These are phyloP conservation scores for Saccharomycopsis sp. DNA, from an alignment of 805 yeast genomes.

Conservation along the genomic window DNA sequence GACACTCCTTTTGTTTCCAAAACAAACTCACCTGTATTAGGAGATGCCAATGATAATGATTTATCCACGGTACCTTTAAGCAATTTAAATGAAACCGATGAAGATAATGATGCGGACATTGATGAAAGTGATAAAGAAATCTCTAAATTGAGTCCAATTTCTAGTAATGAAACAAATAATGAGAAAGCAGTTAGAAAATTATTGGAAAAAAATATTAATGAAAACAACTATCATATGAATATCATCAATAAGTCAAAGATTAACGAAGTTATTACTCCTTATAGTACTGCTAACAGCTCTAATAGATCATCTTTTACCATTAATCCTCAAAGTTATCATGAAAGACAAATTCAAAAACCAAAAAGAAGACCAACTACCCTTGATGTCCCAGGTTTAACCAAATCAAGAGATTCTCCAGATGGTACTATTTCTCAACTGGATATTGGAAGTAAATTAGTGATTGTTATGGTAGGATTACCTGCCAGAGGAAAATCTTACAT, in stretches of 20 bases:
- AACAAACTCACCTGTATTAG: constrained; percentile 21
- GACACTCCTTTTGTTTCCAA: constrained; percentile 53
- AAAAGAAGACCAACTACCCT: constrained; percentile 67
- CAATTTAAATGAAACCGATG: constrained; percentile 1
- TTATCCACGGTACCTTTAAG: constrained; percentile 8
- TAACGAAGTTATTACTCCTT: too few relatives aligned
- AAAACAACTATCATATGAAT: too few relatives aligned
- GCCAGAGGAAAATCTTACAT: constrained; percentile 88
- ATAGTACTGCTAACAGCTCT: not conserved
- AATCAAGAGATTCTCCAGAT: constrained; percentile 70
- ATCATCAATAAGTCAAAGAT: not conserved
- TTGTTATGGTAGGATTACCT: constrained; percentile 81
- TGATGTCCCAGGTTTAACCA: constrained; percentile 87
- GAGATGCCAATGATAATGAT: constrained; percentile 27
- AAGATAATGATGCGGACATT: too few relatives aligned
- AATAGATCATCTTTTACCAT: not conserved
- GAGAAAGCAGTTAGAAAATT: too few relatives aligned
- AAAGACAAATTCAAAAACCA: constrained; percentile 14
- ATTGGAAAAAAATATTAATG: not conserved
- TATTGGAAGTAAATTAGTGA: constrained; percentile 74
- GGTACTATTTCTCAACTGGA: constrained; percentile 47
- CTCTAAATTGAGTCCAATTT: too few relatives aligned
- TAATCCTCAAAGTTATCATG: not conserved
- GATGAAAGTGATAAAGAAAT: too few relatives aligned
- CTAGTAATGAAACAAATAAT: too few relatives aligned